phyloP scores from a whole-genome alignment of 768 basidiomycete species.

The Trametes villosa region DNA sequence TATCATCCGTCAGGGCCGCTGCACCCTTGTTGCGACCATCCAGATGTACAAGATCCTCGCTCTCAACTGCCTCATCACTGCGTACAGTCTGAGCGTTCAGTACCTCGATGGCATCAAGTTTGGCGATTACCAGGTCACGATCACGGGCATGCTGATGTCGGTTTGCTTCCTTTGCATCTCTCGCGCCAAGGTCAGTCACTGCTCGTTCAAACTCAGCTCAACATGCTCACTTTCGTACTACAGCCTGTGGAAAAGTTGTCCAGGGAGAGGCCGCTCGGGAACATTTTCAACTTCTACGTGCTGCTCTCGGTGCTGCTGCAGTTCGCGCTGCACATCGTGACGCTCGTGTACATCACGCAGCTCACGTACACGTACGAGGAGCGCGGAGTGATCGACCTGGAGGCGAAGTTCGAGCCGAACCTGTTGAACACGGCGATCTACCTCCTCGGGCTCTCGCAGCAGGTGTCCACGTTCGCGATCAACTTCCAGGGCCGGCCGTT shows the following conservation, averaged over 20 bases:
- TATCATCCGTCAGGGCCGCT: constrained; percentile 97
- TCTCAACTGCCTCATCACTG: constrained; percentile 96
- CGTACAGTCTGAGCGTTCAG: constrained; percentile 97
- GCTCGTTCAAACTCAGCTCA: not conserved
- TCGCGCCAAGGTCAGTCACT: constrained; percentile 78
- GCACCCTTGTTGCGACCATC: constrained; percentile 96
- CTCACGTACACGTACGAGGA: constrained; percentile 78
- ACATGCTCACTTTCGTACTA: not conserved
- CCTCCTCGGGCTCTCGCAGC: constrained; percentile 92
- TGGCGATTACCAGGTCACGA: constrained; percentile 97
- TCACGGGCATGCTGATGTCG: constrained; percentile 96
- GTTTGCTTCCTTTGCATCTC: constrained; percentile 99
- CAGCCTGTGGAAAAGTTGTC: constrained; percentile 98
- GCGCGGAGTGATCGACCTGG: constrained; percentile 86
- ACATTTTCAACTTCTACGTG: constrained; percentile 97
- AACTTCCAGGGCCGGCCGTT: constrained; percentile 98
- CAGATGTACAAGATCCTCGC: constrained; percentile 99
- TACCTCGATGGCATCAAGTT: constrained; percentile 99
- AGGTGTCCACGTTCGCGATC: constrained; percentile 98
- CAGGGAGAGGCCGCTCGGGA: constrained; percentile 88
- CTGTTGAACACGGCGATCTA: constrained; percentile 97
- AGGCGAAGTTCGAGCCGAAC: constrained; percentile 95
- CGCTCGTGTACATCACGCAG: constrained; percentile 92
- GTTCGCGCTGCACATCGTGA: constrained; percentile 90
- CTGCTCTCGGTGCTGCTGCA: constrained; percentile 89